Conservation (phyloP, 2,329 filamentous ascomycete species). For the Sphaerulina populicola region DNA sequence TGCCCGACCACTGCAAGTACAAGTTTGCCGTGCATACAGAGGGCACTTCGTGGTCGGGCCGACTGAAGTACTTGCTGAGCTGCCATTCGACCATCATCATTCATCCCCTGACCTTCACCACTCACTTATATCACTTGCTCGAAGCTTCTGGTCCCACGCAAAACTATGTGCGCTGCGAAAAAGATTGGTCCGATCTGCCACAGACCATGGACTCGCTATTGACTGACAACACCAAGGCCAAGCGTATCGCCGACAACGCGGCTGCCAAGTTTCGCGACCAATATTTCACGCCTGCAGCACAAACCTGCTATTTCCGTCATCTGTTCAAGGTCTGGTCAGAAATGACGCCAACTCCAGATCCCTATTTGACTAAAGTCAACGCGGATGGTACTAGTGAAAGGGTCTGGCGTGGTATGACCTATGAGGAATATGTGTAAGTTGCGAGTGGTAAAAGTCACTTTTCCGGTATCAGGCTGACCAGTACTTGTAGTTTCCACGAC, state of each 20-base stretch:
- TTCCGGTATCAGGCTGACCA: not conserved
- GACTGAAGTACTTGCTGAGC: constrained; percentile 31
- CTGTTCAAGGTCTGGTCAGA: constrained; percentile 29
- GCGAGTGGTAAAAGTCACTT: not conserved
- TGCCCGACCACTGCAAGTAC: constrained; percentile 31
- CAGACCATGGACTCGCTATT: constrained; percentile 23
- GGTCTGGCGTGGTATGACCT: constrained; percentile 25
- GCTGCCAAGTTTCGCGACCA: constrained; percentile 21
- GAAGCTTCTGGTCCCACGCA: constrained; percentile 23
- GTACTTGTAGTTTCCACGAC: constrained; percentile 8
- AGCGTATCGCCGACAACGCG: constrained; percentile 24
- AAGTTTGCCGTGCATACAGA: constrained; percentile 31
- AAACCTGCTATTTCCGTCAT: constrained; percentile 30
- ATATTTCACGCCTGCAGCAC: constrained; percentile 25
- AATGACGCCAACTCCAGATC: constrained; percentile 25
- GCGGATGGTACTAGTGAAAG: constrained; percentile 19
- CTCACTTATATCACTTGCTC: constrained; percentile 30
- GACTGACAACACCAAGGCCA: constrained; percentile 20
- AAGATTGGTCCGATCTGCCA: constrained; percentile 28
- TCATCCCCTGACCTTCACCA: constrained; percentile 28
- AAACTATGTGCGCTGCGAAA: constrained; percentile 28
- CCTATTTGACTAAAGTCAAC: constrained; percentile 13
- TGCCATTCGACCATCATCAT: constrained; percentile 29
- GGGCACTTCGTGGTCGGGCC: constrained; percentile 31
- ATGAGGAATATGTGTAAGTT: constrained; percentile 27